Evolutionary conservation across 495 filamentous ascomycete species (phyloP).

Genomic region (Thozetella sp.): DNA sequence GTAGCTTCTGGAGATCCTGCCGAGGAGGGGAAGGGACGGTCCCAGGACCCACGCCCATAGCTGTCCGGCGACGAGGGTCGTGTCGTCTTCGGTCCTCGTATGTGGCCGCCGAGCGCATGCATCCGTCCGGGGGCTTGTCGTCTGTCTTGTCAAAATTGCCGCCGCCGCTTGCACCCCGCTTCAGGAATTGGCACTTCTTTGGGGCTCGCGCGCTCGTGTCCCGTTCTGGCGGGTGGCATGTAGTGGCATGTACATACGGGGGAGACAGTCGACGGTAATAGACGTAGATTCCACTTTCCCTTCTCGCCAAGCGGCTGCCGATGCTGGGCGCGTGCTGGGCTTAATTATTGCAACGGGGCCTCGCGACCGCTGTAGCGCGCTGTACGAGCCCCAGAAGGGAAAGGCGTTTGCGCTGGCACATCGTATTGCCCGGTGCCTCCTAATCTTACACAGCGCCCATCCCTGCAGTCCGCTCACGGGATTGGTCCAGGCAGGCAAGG

Average conservation of each 20-base stretch:
- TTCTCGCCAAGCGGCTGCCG: neutral
- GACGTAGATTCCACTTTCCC: too few species aligned
- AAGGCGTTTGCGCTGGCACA: neutral
- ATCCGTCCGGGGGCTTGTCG: too few species aligned
- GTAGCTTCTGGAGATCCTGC: neutral
- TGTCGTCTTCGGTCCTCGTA: too few species aligned
- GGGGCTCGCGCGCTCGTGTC: neutral
- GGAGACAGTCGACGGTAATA: too few species aligned
- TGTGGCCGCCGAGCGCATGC: too few species aligned
- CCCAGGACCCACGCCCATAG: too few species aligned
- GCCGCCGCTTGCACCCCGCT: too few species aligned
- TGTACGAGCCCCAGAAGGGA: neutral
- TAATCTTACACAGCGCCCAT: neutral
- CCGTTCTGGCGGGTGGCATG: too few species aligned
- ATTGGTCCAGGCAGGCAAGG: neutral
- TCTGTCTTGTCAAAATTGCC: too few species aligned
- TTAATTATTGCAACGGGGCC: neutral
- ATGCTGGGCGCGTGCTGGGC: neutral
- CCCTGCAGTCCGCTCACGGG: neutral
- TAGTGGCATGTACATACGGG: too few species aligned
- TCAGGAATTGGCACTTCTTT: neutral
- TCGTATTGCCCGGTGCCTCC: neutral
- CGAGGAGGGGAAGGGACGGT: too few species aligned
- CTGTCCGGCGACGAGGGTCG: too few species aligned
- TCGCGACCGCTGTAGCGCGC: neutral